Evolutionary conservation across 306 rosid species (phyloP).

Genomic region (Bauhinia variegata): DNA sequence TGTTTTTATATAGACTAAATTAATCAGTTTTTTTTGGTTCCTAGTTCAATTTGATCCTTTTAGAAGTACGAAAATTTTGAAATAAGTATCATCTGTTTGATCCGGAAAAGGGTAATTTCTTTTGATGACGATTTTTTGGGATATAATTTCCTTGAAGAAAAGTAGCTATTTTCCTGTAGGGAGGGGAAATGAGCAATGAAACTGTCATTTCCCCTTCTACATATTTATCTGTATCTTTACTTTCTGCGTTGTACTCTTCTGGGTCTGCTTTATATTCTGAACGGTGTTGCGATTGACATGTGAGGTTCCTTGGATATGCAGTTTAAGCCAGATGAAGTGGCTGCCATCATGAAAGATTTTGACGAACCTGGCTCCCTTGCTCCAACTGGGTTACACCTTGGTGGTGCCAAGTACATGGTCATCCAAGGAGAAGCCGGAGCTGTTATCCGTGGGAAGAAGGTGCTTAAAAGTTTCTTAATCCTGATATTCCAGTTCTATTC

Average conservation of each 20-base stretch:
- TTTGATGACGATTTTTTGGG: background rate
- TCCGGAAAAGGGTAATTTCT: background rate
- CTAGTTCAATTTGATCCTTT: background rate
- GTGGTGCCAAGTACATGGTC: conserved; percentile 66
- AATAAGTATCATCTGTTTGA: background rate
- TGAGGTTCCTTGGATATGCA: conserved; percentile 21
- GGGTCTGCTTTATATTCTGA: no score
- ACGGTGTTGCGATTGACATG: background rate
- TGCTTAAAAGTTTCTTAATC: conserved; percentile 8
- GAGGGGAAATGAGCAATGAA: no score
- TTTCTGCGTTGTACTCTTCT: no score
- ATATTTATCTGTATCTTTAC: no score
- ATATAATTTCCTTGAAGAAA: background rate
- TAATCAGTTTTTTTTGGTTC: background rate
- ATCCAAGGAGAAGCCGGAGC: conserved; percentile 65
- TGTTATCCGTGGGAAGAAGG: conserved; percentile 69
- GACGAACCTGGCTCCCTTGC: conserved; percentile 61
- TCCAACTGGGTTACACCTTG: conserved; percentile 59
- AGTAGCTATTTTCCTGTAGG: no score
- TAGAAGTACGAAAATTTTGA: background rate
- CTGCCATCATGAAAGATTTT: conserved; percentile 53
- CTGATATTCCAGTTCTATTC: background rate
- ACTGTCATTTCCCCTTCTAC: no score
- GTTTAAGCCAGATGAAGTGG: conserved; percentile 54
- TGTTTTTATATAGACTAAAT: background rate